Conservation (phyloP, 2,329 filamentous ascomycete species). For the Exophiala phaeomuriformis region DNA sequence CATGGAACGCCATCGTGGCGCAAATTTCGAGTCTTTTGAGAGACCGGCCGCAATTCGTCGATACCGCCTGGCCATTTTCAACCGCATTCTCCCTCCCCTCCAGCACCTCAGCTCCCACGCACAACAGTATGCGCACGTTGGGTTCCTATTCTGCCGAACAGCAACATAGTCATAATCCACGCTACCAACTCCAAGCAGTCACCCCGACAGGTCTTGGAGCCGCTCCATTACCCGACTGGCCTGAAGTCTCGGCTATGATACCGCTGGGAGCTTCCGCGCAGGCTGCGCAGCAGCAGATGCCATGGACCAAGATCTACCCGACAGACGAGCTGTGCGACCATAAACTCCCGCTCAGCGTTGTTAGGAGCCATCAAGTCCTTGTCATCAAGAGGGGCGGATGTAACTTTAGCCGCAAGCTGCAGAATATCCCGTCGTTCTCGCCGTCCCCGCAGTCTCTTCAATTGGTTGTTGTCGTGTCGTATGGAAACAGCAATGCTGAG, state of each 20-base stretch:
- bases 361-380: slow-evolving; percentile 62
- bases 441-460: slow-evolving; percentile 59
- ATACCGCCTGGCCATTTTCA: slow-evolving; percentile 17
- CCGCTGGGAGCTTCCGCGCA: slow-evolving; percentile 28
- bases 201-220: slow-evolving; percentile 49
- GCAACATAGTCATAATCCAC: not conserved
- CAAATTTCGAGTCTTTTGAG: slow-evolving; percentile 26
- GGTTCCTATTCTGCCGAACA: not conserved
- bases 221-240: slow-evolving; percentile 60
- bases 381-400: slow-evolving; percentile 77
- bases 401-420: slow-evolving; percentile 73
- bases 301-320: slow-evolving; percentile 65
- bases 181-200: slow-evolving; percentile 40
- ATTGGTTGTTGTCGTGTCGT: slow-evolving; percentile 70
- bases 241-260: slow-evolving; percentile 35
- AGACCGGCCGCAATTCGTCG: slow-evolving; percentile 10
- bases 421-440: slow-evolving; percentile 72
- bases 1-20: slow-evolving; percentile 26
- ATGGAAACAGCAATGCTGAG: slow-evolving; percentile 39
- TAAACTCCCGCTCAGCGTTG: slow-evolving; percentile 47
- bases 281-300: slow-evolving; percentile 42
- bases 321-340: slow-evolving; percentile 60
- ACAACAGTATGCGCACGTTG: not conserved
- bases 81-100: slow-evolving; percentile 15
- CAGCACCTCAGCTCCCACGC: not conserved